phyloP scores from a whole-genome alignment of 148 eudicot genomes.

The Camellia japonica region DNA sequence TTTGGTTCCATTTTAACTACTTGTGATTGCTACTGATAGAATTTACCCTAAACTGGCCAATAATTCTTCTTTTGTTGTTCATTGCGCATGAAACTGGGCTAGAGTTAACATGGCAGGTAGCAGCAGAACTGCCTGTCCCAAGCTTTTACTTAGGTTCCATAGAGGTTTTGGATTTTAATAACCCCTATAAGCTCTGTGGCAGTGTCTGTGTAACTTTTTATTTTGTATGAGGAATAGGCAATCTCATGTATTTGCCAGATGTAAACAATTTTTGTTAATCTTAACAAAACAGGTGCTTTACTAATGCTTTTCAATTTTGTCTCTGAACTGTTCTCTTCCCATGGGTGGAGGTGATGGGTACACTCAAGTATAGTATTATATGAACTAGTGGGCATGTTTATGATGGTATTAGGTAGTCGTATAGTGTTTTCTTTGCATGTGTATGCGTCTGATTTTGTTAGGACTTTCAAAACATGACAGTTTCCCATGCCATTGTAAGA shows the following conservation, averaged over 20 bases:
- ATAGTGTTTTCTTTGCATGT: not conserved
- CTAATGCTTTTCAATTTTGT: not conserved
- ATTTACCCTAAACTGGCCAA: not conserved
- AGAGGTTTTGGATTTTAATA: not conserved
- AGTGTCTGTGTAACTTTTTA: not conserved
- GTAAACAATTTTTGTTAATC: not conserved
- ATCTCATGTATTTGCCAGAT: not conserved
- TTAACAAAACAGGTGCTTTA: not conserved
- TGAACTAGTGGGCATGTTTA: not conserved
- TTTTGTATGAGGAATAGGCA: not conserved
- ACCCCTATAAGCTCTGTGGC: not conserved
- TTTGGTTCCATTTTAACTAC: too few relatives aligned
- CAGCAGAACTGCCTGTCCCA: not conserved
- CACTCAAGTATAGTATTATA: not conserved
- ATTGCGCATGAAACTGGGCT: not conserved
- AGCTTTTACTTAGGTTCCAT: not conserved
- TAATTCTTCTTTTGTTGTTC: not conserved
- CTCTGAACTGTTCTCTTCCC: not conserved
- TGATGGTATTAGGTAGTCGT: not conserved
- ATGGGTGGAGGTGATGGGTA: not conserved
- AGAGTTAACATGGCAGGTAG: not conserved
- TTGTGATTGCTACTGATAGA: too few relatives aligned
- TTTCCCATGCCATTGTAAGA: not conserved
- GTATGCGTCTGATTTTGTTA: conserved; percentile 4
- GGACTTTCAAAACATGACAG: too few relatives aligned